Evolutionary conservation across 192 early-diverging fungal species (phyloP).

Genomic region (Linnemannia exigua): DNA sequence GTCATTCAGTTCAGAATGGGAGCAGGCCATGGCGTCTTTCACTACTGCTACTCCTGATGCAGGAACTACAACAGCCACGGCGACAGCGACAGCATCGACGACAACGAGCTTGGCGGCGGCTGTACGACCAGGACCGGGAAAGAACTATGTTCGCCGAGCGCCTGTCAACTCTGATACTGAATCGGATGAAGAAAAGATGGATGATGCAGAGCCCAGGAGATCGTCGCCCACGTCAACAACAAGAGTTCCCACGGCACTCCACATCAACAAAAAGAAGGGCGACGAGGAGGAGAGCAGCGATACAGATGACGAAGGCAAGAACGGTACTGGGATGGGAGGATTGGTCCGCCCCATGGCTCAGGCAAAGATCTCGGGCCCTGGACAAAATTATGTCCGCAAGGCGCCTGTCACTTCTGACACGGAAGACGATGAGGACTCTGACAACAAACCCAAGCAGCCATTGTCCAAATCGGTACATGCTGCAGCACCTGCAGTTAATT

Average conservation of each 20-base stretch:
- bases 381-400: conserved; percentile 52
- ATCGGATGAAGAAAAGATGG: conserved; percentile 30
- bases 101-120: no score
- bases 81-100: no score
- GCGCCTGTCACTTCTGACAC: conserved; percentile 45
- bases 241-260: neutral
- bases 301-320: conserved; percentile 10
- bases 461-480: no score
- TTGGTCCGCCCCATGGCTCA: conserved; percentile 12
- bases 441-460: neutral
- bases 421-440: conserved; percentile 41
- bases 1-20: neutral
- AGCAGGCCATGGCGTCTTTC: no score
- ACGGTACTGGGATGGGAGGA: neutral
- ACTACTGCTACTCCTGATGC: neutral
- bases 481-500: neutral
- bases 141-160: conserved; percentile 49
- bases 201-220: neutral
- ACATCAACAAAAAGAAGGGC: neutral
- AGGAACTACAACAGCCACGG: neutral
- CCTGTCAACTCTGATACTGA: conserved; percentile 47
- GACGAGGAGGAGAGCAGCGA: conserved; percentile 9
- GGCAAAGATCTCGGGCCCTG: conserved; percentile 23
- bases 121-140: conserved; percentile 35
- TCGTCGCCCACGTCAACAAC: neutral